These are phyloP conservation scores for Colletotrichum acutatum DNA, from an alignment of 2,329 filamentous ascomycete genomes.

Conservation along the genomic window DNA sequence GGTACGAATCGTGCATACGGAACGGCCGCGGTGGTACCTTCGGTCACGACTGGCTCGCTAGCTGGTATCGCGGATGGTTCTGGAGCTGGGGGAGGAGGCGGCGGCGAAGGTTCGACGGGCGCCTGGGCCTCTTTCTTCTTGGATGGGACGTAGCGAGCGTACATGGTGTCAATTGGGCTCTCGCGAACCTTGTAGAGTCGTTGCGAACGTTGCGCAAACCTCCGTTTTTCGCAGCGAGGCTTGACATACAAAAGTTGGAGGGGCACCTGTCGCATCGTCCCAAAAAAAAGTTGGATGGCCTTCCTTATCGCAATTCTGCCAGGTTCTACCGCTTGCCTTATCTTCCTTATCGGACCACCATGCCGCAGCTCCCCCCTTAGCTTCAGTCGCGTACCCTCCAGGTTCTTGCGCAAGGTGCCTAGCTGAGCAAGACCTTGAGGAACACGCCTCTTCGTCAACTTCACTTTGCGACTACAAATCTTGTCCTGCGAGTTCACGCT, in stretches of 20 bases:
- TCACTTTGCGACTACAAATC: neutral
- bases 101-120: constrained; percentile 1
- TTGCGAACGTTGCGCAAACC: neutral
- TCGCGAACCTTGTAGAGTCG: neutral
- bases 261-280: constrained; percentile 22
- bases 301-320: constrained; percentile 53
- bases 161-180: constrained; percentile 28
- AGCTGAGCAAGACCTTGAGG: neutral
- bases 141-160: constrained; percentile 51
- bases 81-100: constrained; percentile 15
- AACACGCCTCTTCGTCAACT: neutral
- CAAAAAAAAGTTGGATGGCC: constrained; percentile 49
- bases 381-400: neutral
- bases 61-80: constrained; percentile 27
- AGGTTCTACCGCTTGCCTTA: constrained; percentile 43
- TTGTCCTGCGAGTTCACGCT: neutral
- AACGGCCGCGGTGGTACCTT: constrained; percentile 6
- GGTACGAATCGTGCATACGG: constrained; percentile 35
- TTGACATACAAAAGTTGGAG: constrained; percentile 5
- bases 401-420: neutral
- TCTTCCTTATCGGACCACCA: constrained; percentile 39
- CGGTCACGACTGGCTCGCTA: constrained; percentile 3
- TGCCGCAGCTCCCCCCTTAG: neutral
- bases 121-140: constrained; percentile 39
- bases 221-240: neutral